These are phyloP conservation scores for Sphaceloma murrayae DNA, from an alignment of 2,329 filamentous ascomycete species.

Conservation along the genomic window DNA sequence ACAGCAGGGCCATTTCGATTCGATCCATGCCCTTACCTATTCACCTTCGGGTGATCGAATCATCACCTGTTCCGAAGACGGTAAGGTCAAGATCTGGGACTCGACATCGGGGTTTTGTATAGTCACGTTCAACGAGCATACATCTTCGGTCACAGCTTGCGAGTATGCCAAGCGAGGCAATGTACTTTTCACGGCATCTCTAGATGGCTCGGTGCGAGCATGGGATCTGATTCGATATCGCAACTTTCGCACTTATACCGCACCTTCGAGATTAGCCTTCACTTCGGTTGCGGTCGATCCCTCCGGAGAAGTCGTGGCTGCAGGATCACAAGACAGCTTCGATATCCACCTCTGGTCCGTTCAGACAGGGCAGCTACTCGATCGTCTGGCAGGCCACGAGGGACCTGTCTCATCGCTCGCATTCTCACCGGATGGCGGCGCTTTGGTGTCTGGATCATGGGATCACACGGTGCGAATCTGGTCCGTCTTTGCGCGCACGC, in stretches of 20 bases:
- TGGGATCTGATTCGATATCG: constrained; percentile 95
- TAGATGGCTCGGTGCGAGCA: constrained; percentile 87
- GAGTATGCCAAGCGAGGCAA: constrained; percentile 93
- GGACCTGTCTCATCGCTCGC: constrained; percentile 81
- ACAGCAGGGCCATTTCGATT: constrained; percentile 94
- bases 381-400: constrained; percentile 84
- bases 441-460: constrained; percentile 88
- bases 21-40: constrained; percentile 87
- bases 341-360: constrained; percentile 98
- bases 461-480: constrained; percentile 91
- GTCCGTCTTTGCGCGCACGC: constrained; percentile 88
- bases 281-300: constrained; percentile 94
- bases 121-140: constrained; percentile 96
- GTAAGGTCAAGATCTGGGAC: constrained; percentile 98
- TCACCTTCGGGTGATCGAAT: constrained; percentile 89
- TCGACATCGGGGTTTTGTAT: constrained; percentile 94
- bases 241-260: constrained; percentile 96
- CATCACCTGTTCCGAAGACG: constrained; percentile 89
- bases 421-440: constrained; percentile 77
- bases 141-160: constrained; percentile 84
- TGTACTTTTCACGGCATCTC: constrained; percentile 86
- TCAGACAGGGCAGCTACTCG: constrained; percentile 89
- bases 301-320: constrained; percentile 90
- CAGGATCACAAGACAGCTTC: constrained; percentile 89
- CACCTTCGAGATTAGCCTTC: constrained; percentile 82